Evolutionary conservation across 768 basidiomycete species (phyloP).

Genomic region (Lentinula detonsa): DNA sequence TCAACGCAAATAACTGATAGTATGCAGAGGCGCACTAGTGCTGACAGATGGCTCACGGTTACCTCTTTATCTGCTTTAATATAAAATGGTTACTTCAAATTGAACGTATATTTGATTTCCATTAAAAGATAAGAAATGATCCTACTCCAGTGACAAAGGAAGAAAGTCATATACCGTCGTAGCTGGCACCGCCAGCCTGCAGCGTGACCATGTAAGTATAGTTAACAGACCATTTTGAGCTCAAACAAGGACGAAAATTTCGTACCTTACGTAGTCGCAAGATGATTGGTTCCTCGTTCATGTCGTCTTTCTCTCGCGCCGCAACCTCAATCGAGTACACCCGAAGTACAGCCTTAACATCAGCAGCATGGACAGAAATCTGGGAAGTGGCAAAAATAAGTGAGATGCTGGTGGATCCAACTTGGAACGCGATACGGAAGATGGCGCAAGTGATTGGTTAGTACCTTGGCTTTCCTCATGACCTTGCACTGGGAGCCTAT

Average conservation of each 20-base stretch:
- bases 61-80: background rate
- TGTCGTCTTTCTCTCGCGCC: constrained; percentile 75
- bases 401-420: constrained; percentile 21
- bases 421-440: constrained; percentile 12
- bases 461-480: constrained; percentile 88
- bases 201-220: background rate
- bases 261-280: constrained; percentile 72
- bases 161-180: constrained; percentile 65
- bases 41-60: background rate
- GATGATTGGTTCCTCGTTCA: constrained; percentile 85
- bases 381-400: constrained; percentile 25
- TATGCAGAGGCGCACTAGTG: background rate
- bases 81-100: background rate
- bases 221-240: background rate
- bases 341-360: constrained; percentile 78
- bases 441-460: background rate
- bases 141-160: background rate
- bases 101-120: background rate
- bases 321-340: constrained; percentile 85
- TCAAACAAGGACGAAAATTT: constrained; percentile 18
- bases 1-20: background rate
- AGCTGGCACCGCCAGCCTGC: constrained; percentile 84
- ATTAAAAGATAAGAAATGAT: background rate
- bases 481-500: constrained; percentile 80
- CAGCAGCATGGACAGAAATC: constrained; percentile 89